Conservation (phyloP, 192 early-diverging fungal species). For the Geranomyces michiganensis region DNA sequence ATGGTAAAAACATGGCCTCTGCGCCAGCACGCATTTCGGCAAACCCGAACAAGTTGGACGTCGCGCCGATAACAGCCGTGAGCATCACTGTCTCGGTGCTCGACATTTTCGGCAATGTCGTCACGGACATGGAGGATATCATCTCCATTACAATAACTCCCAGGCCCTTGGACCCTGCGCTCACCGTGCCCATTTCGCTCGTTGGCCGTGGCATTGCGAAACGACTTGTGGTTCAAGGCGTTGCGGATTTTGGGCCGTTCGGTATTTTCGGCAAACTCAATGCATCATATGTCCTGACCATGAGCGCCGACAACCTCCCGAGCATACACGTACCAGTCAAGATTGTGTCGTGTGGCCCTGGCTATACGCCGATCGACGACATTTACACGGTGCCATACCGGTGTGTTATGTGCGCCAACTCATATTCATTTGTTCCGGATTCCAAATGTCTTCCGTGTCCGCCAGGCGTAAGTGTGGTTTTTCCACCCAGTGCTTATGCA, state of each 20-base stretch:
- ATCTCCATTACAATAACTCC: constrained; percentile 2
- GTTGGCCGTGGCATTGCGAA: constrained; percentile 15
- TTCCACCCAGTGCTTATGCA: background rate
- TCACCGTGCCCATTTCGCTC: background rate
- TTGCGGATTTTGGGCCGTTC: constrained; percentile 21
- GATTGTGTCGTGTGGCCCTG: constrained; percentile 19
- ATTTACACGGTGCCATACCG: constrained; percentile 6
- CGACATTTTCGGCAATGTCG: constrained; percentile 9
- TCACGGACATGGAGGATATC: constrained; percentile 13
- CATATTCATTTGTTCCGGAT: constrained; percentile 21
- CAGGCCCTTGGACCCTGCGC: background rate
- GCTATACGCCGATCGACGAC: constrained; percentile 11
- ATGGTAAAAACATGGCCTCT: constrained; percentile 4
- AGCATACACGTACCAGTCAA: background rate
- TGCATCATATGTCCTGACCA: background rate
- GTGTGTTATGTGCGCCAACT: constrained; percentile 8
- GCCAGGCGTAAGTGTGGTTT: background rate
- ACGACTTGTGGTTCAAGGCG: constrained; percentile 4
- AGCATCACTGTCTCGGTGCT: constrained; percentile 4
- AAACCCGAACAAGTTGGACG: background rate
- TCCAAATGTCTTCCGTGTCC: constrained; percentile 23
- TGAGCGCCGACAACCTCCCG: constrained; percentile 4
- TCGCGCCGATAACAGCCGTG: constrained; percentile 5
- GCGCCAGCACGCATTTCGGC: background rate
- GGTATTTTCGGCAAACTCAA: constrained; percentile 3